Conservation (phyloP, 495 filamentous ascomycete genomes). For the Pyrenula aspistea region DNA sequence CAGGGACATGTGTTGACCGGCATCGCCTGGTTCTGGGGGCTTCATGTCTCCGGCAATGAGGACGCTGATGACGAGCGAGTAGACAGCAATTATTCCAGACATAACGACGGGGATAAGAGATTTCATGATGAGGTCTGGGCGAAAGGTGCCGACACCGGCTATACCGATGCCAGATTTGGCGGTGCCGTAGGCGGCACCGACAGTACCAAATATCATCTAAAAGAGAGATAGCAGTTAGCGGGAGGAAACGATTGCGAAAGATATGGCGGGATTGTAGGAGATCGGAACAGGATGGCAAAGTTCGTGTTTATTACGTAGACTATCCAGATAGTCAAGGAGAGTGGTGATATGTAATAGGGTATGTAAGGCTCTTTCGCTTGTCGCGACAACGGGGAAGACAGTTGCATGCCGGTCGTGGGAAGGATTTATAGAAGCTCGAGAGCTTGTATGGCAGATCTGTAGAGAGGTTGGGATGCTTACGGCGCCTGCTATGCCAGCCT, state of each 20-base stretch:
- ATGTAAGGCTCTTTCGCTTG: too few species aligned
- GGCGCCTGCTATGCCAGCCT: constrained; percentile 83
- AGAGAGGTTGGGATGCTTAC: constrained; percentile 73
- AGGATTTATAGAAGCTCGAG: too few species aligned
- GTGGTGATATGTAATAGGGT: too few species aligned
- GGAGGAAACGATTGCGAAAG: background rate
- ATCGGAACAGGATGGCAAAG: too few species aligned
- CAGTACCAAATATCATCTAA: constrained; percentile 79
- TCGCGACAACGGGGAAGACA: too few species aligned
- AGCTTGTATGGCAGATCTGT: too few species aligned
- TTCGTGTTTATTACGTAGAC: too few species aligned
- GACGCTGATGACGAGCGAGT: constrained; percentile 91
- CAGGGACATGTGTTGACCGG: background rate
- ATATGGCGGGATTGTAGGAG: too few species aligned
- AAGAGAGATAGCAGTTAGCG: constrained; percentile 12
- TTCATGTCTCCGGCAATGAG: constrained; percentile 77
- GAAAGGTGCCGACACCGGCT: constrained; percentile 81
- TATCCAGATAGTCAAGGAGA: too few species aligned
- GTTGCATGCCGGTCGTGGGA: too few species aligned
- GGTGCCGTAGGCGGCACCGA: constrained; percentile 93
- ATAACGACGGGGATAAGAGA: constrained; percentile 95
- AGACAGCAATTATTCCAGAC: constrained; percentile 98
- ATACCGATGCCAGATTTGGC: constrained; percentile 97
- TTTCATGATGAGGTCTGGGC: constrained; percentile 98
- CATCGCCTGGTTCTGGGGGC: constrained; percentile 38